These are phyloP conservation scores for Fistulina hepatica DNA, from an alignment of 1,284 basidiomycete genomes.

Conservation along the genomic window DNA sequence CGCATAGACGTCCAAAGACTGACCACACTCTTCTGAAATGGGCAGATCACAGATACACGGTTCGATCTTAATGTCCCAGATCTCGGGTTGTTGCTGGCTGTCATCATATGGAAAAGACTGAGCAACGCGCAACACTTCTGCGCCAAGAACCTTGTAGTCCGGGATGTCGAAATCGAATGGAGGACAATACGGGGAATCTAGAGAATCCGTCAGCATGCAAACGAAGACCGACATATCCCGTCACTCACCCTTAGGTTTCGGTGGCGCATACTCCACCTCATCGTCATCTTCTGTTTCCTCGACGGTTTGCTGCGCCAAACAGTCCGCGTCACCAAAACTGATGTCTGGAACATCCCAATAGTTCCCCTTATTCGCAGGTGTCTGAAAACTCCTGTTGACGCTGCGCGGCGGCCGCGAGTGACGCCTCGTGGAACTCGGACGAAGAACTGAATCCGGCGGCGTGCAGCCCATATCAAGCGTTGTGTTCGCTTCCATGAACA, in stretches of 20 bases:
- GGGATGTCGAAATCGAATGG: constrained; percentile 46
- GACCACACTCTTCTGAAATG: not conserved
- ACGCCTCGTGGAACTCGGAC: constrained; percentile 55
- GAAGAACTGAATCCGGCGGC: constrained; percentile 31
- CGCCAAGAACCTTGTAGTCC: constrained; percentile 43
- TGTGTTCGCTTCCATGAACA: constrained; percentile 21
- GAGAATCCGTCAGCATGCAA: constrained; percentile 1
- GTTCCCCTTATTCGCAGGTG: constrained; percentile 53
- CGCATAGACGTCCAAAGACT: not conserved
- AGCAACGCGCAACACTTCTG: constrained; percentile 30
- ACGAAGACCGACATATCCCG: constrained; percentile 1
- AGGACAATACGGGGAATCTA: constrained; percentile 42
- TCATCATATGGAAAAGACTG: constrained; percentile 32
- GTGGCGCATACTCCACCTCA: constrained; percentile 72
- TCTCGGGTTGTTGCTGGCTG: constrained; percentile 19
- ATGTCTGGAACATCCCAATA: constrained; percentile 67
- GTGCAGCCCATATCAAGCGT: constrained; percentile 14
- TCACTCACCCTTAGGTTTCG: constrained; percentile 49
- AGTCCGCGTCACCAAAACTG: constrained; percentile 35
- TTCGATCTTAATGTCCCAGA: constrained; percentile 13
- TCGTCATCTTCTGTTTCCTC: constrained; percentile 40
- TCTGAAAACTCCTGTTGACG: constrained; percentile 41
- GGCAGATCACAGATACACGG: not conserved
- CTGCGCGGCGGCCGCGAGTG: constrained; percentile 37
- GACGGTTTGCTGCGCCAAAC: constrained; percentile 24